A percentile compares a stretch with the other conserved stretches of the same genome.
Evolutionary conservation across 306 rosid species (phyloP).

Genomic region (Coriaria nepalensis): DNA sequence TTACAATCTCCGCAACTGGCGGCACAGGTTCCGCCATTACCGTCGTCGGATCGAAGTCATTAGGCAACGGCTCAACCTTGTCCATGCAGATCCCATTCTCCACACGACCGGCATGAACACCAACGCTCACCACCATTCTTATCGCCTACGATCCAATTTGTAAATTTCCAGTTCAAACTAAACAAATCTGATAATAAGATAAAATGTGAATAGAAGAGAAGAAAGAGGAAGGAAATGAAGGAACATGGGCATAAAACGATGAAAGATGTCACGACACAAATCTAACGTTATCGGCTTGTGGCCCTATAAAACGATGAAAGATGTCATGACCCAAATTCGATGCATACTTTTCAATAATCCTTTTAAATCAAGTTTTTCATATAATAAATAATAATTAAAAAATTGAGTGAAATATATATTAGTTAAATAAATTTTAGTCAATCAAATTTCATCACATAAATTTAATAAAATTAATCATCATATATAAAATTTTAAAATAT

Average conservation of each 20-base stretch:
- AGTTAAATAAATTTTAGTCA: too few species aligned
- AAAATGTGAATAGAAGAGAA: neutral
- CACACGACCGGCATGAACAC: neutral
- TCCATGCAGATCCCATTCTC: constrained; percentile 2
- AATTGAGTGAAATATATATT: too few species aligned
- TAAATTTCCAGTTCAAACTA: neutral
- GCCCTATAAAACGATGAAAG: too few species aligned
- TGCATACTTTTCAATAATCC: too few species aligned
- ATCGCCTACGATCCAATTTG: neutral
- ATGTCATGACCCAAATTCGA: too few species aligned
- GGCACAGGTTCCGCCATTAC: constrained; percentile 32
- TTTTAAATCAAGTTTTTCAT: too few species aligned
- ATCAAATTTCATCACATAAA: too few species aligned
- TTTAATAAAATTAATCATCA: too few species aligned
- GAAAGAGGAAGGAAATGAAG: neutral
- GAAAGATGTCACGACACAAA: too few species aligned
- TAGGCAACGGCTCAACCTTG: constrained; percentile 10
- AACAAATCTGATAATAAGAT: neutral
- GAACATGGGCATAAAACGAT: neutral
- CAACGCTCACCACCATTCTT: constrained; percentile 10
- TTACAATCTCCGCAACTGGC: constrained; percentile 2
- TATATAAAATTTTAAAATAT: too few species aligned
- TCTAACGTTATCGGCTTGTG: too few species aligned
- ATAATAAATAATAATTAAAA: too few species aligned
- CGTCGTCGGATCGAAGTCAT: constrained; percentile 19